A percentile compares a stretch with the other conserved stretches of the same genome.
Evolutionary conservation across 2,329 filamentous ascomycete genomes (phyloP).

Genomic region (Penicillium sumatraense): DNA sequence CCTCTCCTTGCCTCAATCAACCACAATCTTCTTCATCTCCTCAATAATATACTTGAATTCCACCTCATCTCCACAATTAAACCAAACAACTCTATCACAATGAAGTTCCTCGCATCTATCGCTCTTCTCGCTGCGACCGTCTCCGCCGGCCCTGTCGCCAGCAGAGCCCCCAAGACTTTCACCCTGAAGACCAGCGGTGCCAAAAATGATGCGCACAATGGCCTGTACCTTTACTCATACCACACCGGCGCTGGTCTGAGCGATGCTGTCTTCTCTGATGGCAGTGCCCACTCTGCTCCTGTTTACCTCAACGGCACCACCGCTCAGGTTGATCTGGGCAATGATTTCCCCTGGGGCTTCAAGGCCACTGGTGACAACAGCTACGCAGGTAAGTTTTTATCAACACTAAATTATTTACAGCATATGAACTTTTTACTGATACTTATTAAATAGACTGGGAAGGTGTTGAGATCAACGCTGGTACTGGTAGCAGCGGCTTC

Average conservation of each 20-base stretch:
- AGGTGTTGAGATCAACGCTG: constrained; percentile 40
- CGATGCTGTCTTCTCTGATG: constrained; percentile 39
- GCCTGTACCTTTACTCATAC: constrained; percentile 43
- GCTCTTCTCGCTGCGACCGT: constrained; percentile 33
- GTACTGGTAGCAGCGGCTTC: constrained; percentile 36
- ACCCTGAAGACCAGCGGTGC: constrained; percentile 40
- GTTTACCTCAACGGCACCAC: constrained; percentile 40
- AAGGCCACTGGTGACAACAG: constrained; percentile 30
- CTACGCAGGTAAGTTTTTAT: constrained; percentile 39
- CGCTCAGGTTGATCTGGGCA: constrained; percentile 35
- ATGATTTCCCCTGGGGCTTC: constrained; percentile 39
- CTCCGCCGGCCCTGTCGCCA: constrained; percentile 32
- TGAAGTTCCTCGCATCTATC: constrained; percentile 37
- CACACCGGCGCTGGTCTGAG: constrained; percentile 48
- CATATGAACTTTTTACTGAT: constrained; percentile 1
- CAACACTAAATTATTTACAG: neutral
- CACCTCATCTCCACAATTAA: neutral
- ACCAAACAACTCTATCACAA: constrained; percentile 13
- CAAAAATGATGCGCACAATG: constrained; percentile 33
- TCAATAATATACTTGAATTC: neutral
- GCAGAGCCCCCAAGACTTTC: constrained; percentile 30
- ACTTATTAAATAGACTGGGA: constrained; percentile 37
- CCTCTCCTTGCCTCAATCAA: neutral
- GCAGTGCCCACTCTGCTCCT: constrained; percentile 27
- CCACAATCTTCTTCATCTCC: neutral